These are phyloP conservation scores for Amauroascus niger DNA, from an alignment of 2,329 filamentous ascomycete genomes.

Conservation along the genomic window DNA sequence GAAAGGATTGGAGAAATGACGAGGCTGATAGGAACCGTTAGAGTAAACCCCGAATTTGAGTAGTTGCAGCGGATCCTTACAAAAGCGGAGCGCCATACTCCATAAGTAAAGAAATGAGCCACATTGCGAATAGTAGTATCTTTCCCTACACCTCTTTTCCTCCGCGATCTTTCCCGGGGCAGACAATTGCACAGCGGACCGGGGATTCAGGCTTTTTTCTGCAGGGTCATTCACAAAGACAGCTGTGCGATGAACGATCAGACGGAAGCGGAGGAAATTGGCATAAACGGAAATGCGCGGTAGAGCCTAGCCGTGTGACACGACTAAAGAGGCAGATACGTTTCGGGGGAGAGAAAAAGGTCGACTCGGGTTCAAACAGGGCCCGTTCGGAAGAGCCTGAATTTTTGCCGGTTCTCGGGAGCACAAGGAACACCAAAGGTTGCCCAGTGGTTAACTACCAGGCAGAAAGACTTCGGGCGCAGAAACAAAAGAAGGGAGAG, in stretches of 20 bases:
- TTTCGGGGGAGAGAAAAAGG: no score
- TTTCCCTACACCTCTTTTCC: neutral
- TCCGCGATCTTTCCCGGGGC: neutral
- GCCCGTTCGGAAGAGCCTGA: no score
- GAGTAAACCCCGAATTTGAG: conserved; percentile 3
- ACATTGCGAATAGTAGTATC: conserved; percentile 16
- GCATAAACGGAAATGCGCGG: neutral
- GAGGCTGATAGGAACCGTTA: conserved; percentile 37
- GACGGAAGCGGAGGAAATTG: neutral
- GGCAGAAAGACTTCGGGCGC: neutral
- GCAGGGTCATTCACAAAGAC: neutral
- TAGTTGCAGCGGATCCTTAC: conserved; percentile 25
- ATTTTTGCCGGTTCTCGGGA: no score
- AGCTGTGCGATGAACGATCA: neutral
- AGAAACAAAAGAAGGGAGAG: no score
- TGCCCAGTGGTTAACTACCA: no score
- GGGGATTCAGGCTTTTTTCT: neutral
- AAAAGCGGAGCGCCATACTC: conserved; percentile 43
- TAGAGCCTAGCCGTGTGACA: no score
- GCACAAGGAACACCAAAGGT: neutral
- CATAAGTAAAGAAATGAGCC: conserved; percentile 32
- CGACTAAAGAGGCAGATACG: no score
- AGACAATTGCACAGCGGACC: neutral
- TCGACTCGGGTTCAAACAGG: no score
- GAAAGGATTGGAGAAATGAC: conserved; percentile 54